Evolutionary conservation across 805 yeast species (phyloP).

Genomic region (Saccharomycopsis javanensis): DNA sequence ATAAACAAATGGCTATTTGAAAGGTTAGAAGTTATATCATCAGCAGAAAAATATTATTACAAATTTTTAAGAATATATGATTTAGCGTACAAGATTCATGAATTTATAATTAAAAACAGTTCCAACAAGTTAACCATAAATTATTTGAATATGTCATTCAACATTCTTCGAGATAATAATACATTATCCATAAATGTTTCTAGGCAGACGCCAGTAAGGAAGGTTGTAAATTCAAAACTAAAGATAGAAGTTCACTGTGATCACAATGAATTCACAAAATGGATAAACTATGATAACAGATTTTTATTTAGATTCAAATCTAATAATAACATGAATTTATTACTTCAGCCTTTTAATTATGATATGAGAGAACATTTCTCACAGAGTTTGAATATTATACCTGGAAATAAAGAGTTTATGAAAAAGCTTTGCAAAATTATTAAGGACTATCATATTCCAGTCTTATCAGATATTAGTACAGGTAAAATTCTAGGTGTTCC

Average conservation of each 20-base stretch:
- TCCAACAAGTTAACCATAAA: background rate
- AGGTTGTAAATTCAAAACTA: background rate
- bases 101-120: background rate
- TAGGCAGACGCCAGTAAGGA: background rate
- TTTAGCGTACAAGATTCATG: background rate
- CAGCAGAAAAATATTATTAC: slow-evolving; percentile 9
- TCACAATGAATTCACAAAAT: background rate
- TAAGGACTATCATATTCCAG: background rate
- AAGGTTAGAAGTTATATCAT: slow-evolving; percentile 24
- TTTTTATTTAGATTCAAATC: slow-evolving; percentile 1
- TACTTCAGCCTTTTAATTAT: background rate
- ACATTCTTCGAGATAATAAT: background rate
- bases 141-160: slow-evolving; percentile 2
- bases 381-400: background rate
- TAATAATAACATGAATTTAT: background rate
- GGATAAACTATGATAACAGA: slow-evolving; percentile 7
- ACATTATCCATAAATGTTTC: background rate
- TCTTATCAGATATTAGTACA: background rate
- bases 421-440: slow-evolving; percentile 1
- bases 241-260: background rate
- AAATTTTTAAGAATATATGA: slow-evolving; percentile 5
- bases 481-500: background rate
- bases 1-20: slow-evolving; percentile 16
- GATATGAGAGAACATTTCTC: background rate
- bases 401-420: background rate